Conservation (phyloP, 139 green algal genomes). For the Coccomyxa sp. region DNA sequence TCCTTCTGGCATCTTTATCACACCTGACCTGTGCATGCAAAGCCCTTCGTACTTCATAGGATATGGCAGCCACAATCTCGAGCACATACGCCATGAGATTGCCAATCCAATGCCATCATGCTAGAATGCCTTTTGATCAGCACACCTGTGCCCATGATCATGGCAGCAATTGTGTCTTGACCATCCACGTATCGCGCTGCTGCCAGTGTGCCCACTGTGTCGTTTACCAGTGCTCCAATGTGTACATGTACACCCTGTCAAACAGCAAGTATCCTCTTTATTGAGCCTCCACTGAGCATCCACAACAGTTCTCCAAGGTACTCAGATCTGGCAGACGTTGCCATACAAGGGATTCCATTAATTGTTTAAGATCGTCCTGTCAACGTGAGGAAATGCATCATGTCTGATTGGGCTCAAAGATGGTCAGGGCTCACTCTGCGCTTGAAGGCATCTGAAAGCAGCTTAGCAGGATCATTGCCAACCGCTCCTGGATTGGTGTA, state of each 20-base stretch:
- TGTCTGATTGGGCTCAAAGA: not conserved
- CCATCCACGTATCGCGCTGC: conserved; percentile 55
- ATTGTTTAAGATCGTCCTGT: no score
- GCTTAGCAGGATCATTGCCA: conserved; percentile 45
- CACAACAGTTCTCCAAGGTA: not conserved
- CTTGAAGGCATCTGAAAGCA: conserved; percentile 35
- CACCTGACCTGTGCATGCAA: no score
- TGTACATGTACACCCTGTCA: conserved; percentile 16
- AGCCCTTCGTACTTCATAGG: no score
- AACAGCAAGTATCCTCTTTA: not conserved
- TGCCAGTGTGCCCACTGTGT: conserved; percentile 72
- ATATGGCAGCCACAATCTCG: no score
- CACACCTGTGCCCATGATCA: conserved; percentile 75
- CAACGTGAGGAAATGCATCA: no score
- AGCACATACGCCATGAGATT: no score
- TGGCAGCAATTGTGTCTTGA: conserved; percentile 46
- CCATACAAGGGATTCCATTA: no score
- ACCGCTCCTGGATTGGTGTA: conserved; percentile 37
- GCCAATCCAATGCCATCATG: no score
- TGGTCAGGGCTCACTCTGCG: not conserved
- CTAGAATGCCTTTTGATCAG: no score
- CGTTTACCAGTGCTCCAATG: conserved; percentile 71
- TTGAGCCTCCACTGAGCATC: not conserved
- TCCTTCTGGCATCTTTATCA: no score
- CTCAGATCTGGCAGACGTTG: not conserved